Percentiles rank a stretch among this genome's conserved stretches.
phyloP scores from a whole-genome alignment of 495 filamentous ascomycete species.

The Tuber brumale region DNA sequence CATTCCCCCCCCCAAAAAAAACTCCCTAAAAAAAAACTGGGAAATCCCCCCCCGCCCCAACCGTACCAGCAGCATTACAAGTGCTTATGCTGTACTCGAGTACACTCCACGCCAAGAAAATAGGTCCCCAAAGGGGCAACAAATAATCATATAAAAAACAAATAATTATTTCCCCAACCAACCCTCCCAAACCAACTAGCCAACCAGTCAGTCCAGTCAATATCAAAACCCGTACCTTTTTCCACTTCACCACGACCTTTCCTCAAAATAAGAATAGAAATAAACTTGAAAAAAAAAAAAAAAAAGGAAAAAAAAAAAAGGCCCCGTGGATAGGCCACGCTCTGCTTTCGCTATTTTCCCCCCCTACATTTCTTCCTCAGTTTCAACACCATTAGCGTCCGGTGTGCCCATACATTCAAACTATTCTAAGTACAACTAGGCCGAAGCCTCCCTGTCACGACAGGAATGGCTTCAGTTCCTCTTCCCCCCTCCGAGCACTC shows the following conservation, averaged over 20 bases:
- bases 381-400: no score
- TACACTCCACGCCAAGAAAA: background rate
- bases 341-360: no score
- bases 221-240: constrained; percentile 5
- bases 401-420: no score
- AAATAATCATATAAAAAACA: background rate
- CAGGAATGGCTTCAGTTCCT: no score
- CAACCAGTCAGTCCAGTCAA: background rate
- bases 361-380: no score
- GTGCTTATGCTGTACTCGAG: background rate
- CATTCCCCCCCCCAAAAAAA: background rate
- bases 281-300: background rate
- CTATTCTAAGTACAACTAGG: no score
- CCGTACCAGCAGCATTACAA: background rate
- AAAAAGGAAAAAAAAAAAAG: no score
- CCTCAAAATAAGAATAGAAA: background rate
- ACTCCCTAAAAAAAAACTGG: background rate
- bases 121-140: background rate
- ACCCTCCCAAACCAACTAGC: background rate
- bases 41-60: background rate
- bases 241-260: background rate
- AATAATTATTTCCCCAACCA: background rate
- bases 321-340: no score
- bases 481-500: no score
- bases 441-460: no score